These are phyloP conservation scores for Debaryomycetaceae sp. DNA, from an alignment of 1,139 yeast genomes.

Conservation along the genomic window DNA sequence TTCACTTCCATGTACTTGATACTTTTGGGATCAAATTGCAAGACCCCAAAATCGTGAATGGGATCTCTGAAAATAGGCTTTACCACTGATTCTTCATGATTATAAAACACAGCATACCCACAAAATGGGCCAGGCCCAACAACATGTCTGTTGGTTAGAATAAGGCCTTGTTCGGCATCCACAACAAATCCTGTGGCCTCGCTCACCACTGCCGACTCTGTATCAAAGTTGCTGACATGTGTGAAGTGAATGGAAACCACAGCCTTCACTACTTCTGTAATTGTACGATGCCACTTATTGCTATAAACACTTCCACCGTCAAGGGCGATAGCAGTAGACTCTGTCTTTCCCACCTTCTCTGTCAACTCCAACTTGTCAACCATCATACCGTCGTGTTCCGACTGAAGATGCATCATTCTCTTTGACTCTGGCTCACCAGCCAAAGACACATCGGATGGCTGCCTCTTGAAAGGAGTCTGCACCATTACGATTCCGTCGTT, in stretches of 20 bases:
- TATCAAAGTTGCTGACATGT: slow-evolving; percentile 82
- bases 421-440: slow-evolving; percentile 8
- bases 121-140: slow-evolving; percentile 94
- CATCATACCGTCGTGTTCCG: slow-evolving; percentile 1
- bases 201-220: slow-evolving; percentile 76
- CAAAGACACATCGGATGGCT: slow-evolving; percentile 9
- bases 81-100: slow-evolving; percentile 90
- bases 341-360: not conserved
- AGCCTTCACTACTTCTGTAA: slow-evolving; percentile 75
- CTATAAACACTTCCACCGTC: slow-evolving; percentile 4
- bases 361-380: not conserved
- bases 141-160: slow-evolving; percentile 88
- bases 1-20: slow-evolving; percentile 73
- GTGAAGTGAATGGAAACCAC: slow-evolving; percentile 90
- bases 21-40: slow-evolving; percentile 67
- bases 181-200: slow-evolving; percentile 98
- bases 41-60: slow-evolving; percentile 80
- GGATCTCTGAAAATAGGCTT: slow-evolving; percentile 82
- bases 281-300: slow-evolving; percentile 71
- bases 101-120: slow-evolving; percentile 89
- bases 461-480: slow-evolving; percentile 13
- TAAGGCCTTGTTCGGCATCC: slow-evolving; percentile 74
- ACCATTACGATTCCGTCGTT: slow-evolving; percentile 6
- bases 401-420: not conserved
- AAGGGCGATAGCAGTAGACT: not conserved